Evolutionary conservation across 2,329 filamentous ascomycete genomes (phyloP).

Genomic region (Hortaea werneckii): DNA sequence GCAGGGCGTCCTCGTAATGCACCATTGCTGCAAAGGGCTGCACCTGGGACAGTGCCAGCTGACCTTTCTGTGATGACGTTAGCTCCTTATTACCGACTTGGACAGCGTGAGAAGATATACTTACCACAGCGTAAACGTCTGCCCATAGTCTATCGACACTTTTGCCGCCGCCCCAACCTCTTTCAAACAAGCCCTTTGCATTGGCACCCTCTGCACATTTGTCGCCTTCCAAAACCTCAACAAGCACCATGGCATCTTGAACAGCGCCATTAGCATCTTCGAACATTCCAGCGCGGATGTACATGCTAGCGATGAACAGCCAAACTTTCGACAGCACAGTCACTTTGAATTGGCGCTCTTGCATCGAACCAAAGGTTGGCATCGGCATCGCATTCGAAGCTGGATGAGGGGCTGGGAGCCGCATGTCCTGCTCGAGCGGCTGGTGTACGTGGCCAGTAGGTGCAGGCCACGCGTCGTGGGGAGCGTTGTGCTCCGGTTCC

Average conservation of each 20-base stretch:
- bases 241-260: conserved; percentile 69
- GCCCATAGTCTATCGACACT: conserved; percentile 76
- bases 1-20: conserved; percentile 73
- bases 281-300: conserved; percentile 67
- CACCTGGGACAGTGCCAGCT: conserved; percentile 53
- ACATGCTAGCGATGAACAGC: conserved; percentile 82
- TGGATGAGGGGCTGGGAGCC: conserved; percentile 32
- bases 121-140: conserved; percentile 72
- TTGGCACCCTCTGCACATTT: conserved; percentile 52
- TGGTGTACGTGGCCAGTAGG: conserved; percentile 31
- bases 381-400: conserved; percentile 26
- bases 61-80: conserved; percentile 47
- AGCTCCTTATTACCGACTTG: neutral
- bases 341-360: conserved; percentile 46
- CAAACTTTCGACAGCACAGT: conserved; percentile 66
- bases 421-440: conserved; percentile 33
- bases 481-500: conserved; percentile 29
- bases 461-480: conserved; percentile 24
- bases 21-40: conserved; percentile 59
- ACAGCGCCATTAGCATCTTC: conserved; percentile 73
- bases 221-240: conserved; percentile 59
- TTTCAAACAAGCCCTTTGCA: conserved; percentile 50
- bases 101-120: conserved; percentile 18
- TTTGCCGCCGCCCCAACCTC: conserved; percentile 69
- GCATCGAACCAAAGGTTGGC: conserved; percentile 40